Evolutionary conservation across 805 yeast species (phyloP).

Genomic region (Jamesozyma gamospora): DNA sequence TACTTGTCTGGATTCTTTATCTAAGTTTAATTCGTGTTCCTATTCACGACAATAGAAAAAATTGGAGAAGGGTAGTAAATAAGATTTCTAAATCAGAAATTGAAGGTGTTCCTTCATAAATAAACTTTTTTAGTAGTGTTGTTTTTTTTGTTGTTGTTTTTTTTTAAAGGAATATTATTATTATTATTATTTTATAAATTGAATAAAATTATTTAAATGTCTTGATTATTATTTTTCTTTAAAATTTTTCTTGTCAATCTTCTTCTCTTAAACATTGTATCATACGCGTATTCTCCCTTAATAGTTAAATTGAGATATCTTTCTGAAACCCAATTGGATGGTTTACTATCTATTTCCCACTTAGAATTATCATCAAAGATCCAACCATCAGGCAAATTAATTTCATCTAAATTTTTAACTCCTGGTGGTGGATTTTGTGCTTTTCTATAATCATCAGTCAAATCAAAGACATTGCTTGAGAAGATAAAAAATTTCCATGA

Average conservation of each 20-base stretch:
- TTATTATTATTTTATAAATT: too few species aligned
- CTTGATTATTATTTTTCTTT: conserved; percentile 24
- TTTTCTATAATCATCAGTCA: conserved; percentile 35
- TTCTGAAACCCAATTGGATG: conserved; percentile 41
- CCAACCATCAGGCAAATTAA: conserved; percentile 69
- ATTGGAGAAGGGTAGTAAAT: conserved; percentile 50
- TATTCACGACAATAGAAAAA: conserved; percentile 55
- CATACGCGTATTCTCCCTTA: conserved; percentile 42
- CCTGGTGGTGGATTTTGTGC: conserved; percentile 59
- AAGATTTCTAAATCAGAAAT: conserved; percentile 52
- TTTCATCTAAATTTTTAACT: conserved; percentile 40
- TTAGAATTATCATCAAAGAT: conserved; percentile 45
- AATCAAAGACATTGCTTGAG: conserved; percentile 47
- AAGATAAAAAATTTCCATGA: conserved; percentile 55
- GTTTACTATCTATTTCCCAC: conserved; percentile 58
- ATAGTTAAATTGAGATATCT: conserved; percentile 32
- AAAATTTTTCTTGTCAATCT: conserved; percentile 44
- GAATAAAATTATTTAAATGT: too few species aligned
- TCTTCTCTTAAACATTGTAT: conserved; percentile 47
- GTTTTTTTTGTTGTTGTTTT: too few species aligned
- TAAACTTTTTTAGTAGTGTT: neutral
- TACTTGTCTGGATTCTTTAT: conserved; percentile 41
- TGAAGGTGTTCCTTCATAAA: conserved; percentile 79
- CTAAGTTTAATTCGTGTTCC: conserved; percentile 57
- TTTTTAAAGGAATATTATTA: too few species aligned